Evolutionary conservation across 148 eudicot genomes (phyloP).

Genomic region (Selenicereus undatus): DNA sequence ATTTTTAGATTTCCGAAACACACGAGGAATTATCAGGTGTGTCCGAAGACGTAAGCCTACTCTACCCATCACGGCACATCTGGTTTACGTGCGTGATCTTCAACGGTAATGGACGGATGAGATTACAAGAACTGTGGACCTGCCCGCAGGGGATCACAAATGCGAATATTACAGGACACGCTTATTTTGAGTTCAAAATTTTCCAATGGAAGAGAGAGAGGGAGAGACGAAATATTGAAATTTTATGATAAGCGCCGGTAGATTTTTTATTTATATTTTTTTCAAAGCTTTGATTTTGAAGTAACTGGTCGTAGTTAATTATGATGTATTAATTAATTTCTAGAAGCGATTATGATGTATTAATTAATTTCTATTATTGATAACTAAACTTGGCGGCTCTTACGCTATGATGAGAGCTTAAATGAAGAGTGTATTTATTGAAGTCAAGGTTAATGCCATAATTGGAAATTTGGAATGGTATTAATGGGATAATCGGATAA

Average conservation of each 20-base stretch:
- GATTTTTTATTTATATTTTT: no score
- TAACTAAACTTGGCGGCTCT: background rate
- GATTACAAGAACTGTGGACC: constrained; percentile 2
- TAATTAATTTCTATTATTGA: no score
- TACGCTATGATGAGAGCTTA: background rate
- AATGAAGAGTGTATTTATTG: background rate
- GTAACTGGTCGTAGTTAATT: no score
- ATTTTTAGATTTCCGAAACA: constrained; percentile 1
- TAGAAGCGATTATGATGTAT: no score
- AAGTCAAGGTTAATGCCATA: background rate
- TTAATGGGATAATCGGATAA: no score
- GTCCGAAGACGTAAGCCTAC: background rate
- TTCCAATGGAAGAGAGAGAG: background rate
- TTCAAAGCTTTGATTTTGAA: background rate
- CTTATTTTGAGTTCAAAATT: constrained; percentile 13
- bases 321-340: background rate
- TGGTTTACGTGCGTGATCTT: constrained; percentile 2
- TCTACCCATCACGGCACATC: constrained; percentile 14
- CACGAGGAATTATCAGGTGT: background rate
- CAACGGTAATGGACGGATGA: constrained; percentile 17
- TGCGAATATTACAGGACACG: constrained; percentile 8
- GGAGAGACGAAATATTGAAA: background rate
- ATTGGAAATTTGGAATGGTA: no score
- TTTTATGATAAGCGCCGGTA: constrained; percentile 24
- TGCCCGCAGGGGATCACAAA: background rate